Conservation (phyloP, 768 basidiomycete genomes). For the Hortiboletus campestris region DNA sequence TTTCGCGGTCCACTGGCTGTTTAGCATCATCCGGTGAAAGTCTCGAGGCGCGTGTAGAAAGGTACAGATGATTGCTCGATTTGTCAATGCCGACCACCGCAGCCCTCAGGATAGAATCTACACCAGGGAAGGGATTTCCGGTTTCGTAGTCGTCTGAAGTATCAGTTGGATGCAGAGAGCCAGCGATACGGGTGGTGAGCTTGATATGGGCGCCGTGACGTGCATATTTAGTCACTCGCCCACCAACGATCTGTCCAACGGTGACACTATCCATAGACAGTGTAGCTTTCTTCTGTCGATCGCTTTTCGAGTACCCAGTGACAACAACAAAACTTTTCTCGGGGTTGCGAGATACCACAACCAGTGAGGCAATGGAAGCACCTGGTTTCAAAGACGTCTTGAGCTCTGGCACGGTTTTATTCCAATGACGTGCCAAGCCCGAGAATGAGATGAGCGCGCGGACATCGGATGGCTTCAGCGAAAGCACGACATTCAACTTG, state of each 20-base stretch:
- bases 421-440: constrained; percentile 80
- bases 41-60: constrained; percentile 79
- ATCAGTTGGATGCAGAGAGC: constrained; percentile 81
- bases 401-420: constrained; percentile 62
- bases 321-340: constrained; percentile 88
- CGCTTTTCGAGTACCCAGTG: constrained; percentile 65
- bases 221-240: constrained; percentile 73
- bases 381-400: constrained; percentile 61
- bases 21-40: constrained; percentile 51
- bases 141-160: constrained; percentile 73
- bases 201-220: constrained; percentile 77
- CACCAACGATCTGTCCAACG: constrained; percentile 74
- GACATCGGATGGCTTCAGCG: constrained; percentile 64
- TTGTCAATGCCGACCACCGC: constrained; percentile 69
- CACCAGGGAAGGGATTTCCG: constrained; percentile 52
- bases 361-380: constrained; percentile 69
- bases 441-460: constrained; percentile 85
- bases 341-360: constrained; percentile 85
- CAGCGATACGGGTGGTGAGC: constrained; percentile 66
- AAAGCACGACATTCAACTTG: constrained; percentile 77
- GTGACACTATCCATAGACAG: constrained; percentile 65
- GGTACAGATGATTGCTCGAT: constrained; percentile 61
- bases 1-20: constrained; percentile 64
- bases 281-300: constrained; percentile 45
- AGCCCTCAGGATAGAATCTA: constrained; percentile 69